Percentiles rank a stretch among this genome's conserved stretches.
Conservation (phyloP, 2,329 filamentous ascomycete species). For the Chrysoporthe puriensis region DNA sequence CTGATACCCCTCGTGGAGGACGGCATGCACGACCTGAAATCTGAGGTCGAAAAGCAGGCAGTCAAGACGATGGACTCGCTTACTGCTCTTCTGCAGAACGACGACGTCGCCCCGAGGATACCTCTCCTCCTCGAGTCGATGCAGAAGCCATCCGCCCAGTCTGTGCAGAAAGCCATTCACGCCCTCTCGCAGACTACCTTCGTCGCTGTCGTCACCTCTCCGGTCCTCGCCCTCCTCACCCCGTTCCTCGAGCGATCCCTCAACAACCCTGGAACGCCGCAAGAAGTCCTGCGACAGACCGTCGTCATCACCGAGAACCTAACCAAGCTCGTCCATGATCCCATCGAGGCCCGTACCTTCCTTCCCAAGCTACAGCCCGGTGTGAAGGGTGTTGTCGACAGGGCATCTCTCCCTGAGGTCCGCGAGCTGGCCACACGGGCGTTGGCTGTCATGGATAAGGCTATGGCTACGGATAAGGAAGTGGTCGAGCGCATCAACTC, state of each 20-base stretch:
- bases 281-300: slow-evolving; percentile 94
- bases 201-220: slow-evolving; percentile 92
- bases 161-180: slow-evolving; percentile 93
- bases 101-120: slow-evolving; percentile 91
- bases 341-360: slow-evolving; percentile 92
- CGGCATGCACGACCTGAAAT: slow-evolving; percentile 92
- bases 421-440: slow-evolving; percentile 86
- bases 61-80: slow-evolving; percentile 89
- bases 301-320: slow-evolving; percentile 97
- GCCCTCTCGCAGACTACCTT: slow-evolving; percentile 98
- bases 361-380: slow-evolving; percentile 92
- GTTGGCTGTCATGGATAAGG: slow-evolving; percentile 85
- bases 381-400: slow-evolving; percentile 84
- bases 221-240: slow-evolving; percentile 90
- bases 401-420: slow-evolving; percentile 92
- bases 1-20: slow-evolving; percentile 90
- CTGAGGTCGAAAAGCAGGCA: slow-evolving; percentile 87
- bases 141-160: slow-evolving; percentile 88
- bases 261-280: slow-evolving; percentile 86
- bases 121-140: slow-evolving; percentile 92
- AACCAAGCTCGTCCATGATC: slow-evolving; percentile 95
- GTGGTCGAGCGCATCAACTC: slow-evolving; percentile 68
- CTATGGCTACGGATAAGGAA: slow-evolving; percentile 75
- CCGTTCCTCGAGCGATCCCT: slow-evolving; percentile 92
- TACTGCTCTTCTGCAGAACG: slow-evolving; percentile 89